phyloP scores from a whole-genome alignment of 768 basidiomycete species.

The Boletus sp. region DNA sequence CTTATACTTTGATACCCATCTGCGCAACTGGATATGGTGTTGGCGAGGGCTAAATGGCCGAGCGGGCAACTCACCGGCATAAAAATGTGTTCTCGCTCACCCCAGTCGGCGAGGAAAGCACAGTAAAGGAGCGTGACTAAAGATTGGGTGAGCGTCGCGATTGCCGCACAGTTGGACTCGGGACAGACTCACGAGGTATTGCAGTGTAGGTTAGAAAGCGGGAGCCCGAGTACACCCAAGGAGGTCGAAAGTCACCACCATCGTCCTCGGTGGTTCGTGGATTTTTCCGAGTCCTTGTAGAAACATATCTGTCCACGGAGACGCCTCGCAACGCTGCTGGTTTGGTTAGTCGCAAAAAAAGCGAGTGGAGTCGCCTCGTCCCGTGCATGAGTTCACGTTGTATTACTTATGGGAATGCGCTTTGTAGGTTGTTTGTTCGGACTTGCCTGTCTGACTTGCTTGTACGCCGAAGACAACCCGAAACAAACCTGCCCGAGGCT shows the following conservation, averaged over 20 bases:
- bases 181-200: constrained; percentile 47
- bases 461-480: not conserved
- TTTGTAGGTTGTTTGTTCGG: constrained; percentile 3
- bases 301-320: constrained; percentile 8
- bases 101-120: constrained; percentile 63
- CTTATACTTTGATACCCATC: constrained; percentile 51
- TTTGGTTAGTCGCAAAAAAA: constrained; percentile 1
- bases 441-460: not conserved
- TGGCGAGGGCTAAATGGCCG: not conserved
- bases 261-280: constrained; percentile 17
- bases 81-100: constrained; percentile 70
- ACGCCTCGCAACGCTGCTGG: not conserved
- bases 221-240: constrained; percentile 56
- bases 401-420: not conserved
- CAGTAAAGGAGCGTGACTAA: constrained; percentile 54
- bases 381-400: constrained; percentile 3
- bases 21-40: constrained; percentile 41
- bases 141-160: constrained; percentile 1
- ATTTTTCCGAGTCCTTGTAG: constrained; percentile 12
- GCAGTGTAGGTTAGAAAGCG: constrained; percentile 50
- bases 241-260: constrained; percentile 49
- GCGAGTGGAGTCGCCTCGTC: constrained; percentile 4
- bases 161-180: not conserved
- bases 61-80: constrained; percentile 47
- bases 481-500: not conserved